Evolutionary conservation across 805 yeast species (phyloP).

Genomic region (Metschnikowia baotianmanensis): DNA sequence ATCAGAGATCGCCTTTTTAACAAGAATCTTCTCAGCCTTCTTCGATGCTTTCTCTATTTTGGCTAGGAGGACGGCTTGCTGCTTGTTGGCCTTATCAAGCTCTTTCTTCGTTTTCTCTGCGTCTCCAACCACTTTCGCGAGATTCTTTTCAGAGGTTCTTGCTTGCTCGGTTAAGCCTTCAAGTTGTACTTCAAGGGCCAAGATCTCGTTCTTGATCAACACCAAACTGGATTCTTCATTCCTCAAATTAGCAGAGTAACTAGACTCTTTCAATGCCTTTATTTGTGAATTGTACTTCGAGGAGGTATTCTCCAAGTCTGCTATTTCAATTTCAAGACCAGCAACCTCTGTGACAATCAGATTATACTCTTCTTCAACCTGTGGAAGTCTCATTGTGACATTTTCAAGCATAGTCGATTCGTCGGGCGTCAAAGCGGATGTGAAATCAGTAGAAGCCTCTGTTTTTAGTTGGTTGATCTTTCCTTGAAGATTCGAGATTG

Average conservation of each 20-base stretch:
- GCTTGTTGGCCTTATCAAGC: conserved; percentile 51
- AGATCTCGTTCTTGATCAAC: conserved; percentile 24
- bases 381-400: conserved; percentile 35
- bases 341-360: conserved; percentile 38
- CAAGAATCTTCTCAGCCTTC: conserved; percentile 59
- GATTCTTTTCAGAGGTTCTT: conserved; percentile 27
- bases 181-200: conserved; percentile 21
- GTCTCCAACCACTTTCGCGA: conserved; percentile 20
- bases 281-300: conserved; percentile 12
- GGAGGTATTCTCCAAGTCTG: conserved; percentile 10
- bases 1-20: conserved; percentile 57
- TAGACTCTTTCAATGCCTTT: conserved; percentile 8
- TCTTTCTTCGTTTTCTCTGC: conserved; percentile 35
- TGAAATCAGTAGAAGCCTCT: conserved; percentile 57
- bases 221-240: conserved; percentile 25
- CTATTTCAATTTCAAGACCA: conserved; percentile 45
- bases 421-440: conserved; percentile 45
- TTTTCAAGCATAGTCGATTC: conserved; percentile 46
- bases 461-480: conserved; percentile 42
- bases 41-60: conserved; percentile 62
- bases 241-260: conserved; percentile 3
- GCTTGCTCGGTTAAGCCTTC: conserved; percentile 25
- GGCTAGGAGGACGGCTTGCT: conserved; percentile 52
- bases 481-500: conserved; percentile 11
- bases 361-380: conserved; percentile 41